Conservation (phyloP, 2,329 filamentous ascomycete genomes). For the Xylaria multiplex region DNA sequence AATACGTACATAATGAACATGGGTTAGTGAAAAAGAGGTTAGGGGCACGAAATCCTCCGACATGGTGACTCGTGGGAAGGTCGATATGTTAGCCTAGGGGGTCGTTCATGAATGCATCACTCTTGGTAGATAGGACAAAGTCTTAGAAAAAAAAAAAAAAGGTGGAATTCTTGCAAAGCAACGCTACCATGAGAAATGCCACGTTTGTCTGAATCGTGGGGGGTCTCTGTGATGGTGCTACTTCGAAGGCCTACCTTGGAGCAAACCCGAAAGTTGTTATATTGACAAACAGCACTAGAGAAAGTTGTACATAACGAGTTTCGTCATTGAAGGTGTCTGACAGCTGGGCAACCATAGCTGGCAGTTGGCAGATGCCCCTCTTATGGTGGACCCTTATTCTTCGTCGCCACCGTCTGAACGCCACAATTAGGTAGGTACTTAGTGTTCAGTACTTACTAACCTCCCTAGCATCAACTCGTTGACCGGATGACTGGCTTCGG, state of each 20-base stretch:
- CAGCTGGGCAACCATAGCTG: neutral
- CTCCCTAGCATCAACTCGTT: neutral
- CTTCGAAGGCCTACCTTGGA: neutral
- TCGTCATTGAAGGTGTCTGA: conserved; percentile 7
- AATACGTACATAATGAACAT: conserved; percentile 87
- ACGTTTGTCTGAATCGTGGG: conserved; percentile 17
- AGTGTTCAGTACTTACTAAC: neutral
- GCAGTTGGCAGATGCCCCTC: conserved; percentile 12
- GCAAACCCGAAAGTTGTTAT: neutral
- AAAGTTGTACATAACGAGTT: neutral
- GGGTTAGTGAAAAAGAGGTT: conserved; percentile 91
- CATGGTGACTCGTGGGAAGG: conserved; percentile 45
- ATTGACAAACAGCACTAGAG: neutral
- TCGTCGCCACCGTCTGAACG: neutral
- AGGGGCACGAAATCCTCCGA: conserved; percentile 65
- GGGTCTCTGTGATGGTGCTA: conserved; percentile 1
- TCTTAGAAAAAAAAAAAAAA: neutral
- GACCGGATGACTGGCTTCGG: conserved; percentile 33
- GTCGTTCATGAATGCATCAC: conserved; percentile 34
- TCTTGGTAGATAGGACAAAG: conserved; percentile 2
- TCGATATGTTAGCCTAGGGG: conserved; percentile 19
- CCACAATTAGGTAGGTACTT: neutral
- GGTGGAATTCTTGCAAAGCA: conserved; percentile 5
- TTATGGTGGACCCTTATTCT: neutral
- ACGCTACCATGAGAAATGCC: conserved; percentile 10